Base-by-base conservation (phyloP, 345 rosid genomes). In the Citrus glauca region DNA sequence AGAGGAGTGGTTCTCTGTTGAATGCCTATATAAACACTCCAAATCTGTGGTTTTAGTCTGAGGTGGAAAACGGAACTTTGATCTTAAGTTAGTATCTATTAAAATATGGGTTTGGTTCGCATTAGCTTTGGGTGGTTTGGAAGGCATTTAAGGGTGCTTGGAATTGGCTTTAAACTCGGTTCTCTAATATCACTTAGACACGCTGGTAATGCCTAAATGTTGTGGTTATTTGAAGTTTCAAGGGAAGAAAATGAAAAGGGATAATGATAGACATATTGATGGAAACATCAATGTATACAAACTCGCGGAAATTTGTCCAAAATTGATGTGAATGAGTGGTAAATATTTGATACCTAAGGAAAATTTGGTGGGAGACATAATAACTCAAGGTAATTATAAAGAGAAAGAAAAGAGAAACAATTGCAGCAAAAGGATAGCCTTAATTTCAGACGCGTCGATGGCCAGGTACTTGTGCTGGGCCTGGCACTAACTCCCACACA, bases 1-100 rank as follows among this genome's bases (percentile, higher is more conserved):
- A 75, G 72, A 50, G 78, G 78, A 75, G 64, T 66, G 30, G 11
- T 66, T 75, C 42, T 53, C 27, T 42, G 33, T 75, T 50, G 64
- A 66, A 65, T 65, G 69, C 72, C 27, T 53, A 60, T 75, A 66
- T 75, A 53, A 24, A 35, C 69, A 35, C 40, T 30, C 68, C n/a
- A 13, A 64, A 64, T 30, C 68, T 17, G n/a, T 35, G 38, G 7
- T 64, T 30, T 30, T 14, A 1, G 22, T 17, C 68, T 64, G n/a
- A 64, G 38, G 10, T 64, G 24, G 40, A 64, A 64, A 35, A 32
- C 3, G 11, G 32, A 64, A 64, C n/a, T 64, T 64, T 17, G 5
- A 64, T 64, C 68, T 62, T 64, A 30, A 30, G 68, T 53, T 53
- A 53, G 22, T 53, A 53, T 53, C 19, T 17, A 17, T 30, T 32